Evolutionary conservation across 176 grass and related monocot genomes (phyloP).

Genomic region (Typha latifolia): DNA sequence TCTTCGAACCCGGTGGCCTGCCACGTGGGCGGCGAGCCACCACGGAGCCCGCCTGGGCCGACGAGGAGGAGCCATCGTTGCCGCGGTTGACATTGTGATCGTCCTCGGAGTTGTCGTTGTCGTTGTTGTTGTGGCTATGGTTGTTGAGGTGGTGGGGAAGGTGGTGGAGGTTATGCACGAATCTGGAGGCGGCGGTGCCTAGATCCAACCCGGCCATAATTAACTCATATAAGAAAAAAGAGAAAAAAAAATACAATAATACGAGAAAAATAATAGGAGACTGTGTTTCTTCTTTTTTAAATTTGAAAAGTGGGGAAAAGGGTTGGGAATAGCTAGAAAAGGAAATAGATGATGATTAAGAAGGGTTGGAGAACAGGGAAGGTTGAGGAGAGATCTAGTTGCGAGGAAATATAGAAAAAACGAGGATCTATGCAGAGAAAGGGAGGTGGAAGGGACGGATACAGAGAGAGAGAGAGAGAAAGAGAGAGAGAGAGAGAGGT

Average conservation of each 20-base stretch:
- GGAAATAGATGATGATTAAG: slow-evolving; percentile 2
- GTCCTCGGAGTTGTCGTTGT: slow-evolving; percentile 3
- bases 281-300: slow-evolving; percentile 41
- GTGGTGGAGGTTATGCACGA: slow-evolving; percentile 64
- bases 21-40: slow-evolving; percentile 65
- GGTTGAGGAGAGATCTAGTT: slow-evolving; percentile 1
- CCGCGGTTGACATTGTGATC: slow-evolving; percentile 33
- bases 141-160: slow-evolving; percentile 47
- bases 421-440: slow-evolving; percentile 8
- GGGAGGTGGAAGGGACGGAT: background rate
- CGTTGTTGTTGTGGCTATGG: slow-evolving; percentile 41
- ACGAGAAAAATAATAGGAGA: slow-evolving; percentile 32
- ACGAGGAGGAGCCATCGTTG: slow-evolving; percentile 46
- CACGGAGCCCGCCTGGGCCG: slow-evolving; percentile 16
- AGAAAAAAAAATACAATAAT: slow-evolving; percentile 16
- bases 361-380: slow-evolving; percentile 25
- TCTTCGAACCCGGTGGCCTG: slow-evolving; percentile 68
- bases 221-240: slow-evolving; percentile 55
- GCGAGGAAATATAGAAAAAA: slow-evolving; percentile 11
- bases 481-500: background rate
- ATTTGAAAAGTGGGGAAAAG: slow-evolving; percentile 71
- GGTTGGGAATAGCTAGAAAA: slow-evolving; percentile 18
- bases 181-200: slow-evolving; percentile 69
- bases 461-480: background rate
- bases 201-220: slow-evolving; percentile 92